Base-by-base conservation (phyloP, 2,329 filamentous ascomycete genomes). In the Hypoxylon rubiginosum region DNA sequence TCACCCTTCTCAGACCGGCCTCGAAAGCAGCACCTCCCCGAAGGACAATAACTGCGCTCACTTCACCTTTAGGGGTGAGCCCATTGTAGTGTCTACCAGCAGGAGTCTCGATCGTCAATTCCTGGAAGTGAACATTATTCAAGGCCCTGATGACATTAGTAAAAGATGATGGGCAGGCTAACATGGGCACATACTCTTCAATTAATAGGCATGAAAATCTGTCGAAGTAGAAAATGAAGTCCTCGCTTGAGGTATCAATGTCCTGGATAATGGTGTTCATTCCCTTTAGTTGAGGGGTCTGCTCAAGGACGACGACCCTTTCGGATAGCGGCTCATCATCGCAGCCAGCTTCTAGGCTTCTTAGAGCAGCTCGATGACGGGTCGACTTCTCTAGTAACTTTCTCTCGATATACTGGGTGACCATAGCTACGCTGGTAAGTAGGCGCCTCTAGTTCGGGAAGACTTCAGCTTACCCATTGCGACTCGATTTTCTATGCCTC, bases 171-270 rank as follows among this genome's bases (percentile, higher is more conserved):
- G 52, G 21, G n/a, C 34, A 39, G 39, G 50, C 10, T n/a, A 24
- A 9, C 19, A 32, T 19, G 3, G 32, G 19, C 13, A 80, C 85
- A 66, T 79, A 90, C 87, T 89, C 83, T 79, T 98, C 95, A 50
- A 98, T 88, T 26, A 98, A 84, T 56, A 97, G 83, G n/a, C 92
- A 89, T 1, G 92, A 89, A 39, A 98, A 83, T 39, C 96, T 88
- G 79, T 99, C 94, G 78, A 98, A 97, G 80, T 98, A 98, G 80
- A 98, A 98, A 67, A 97, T 93, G 77, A 97, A 98, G 73, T 98
- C 94, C 76, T 97, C 95, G 45, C 92, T 87, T 6, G 86, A 83
- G 0, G 93, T 95, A 51, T 90, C 86, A 17, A 92, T 91, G 72
- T 96, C 87, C 75, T 97, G 91, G 43, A 99, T 88, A 61, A 97